phyloP scores from a whole-genome alignment of 352 stramenopile genomes.

The Phytopythium montanum region DNA sequence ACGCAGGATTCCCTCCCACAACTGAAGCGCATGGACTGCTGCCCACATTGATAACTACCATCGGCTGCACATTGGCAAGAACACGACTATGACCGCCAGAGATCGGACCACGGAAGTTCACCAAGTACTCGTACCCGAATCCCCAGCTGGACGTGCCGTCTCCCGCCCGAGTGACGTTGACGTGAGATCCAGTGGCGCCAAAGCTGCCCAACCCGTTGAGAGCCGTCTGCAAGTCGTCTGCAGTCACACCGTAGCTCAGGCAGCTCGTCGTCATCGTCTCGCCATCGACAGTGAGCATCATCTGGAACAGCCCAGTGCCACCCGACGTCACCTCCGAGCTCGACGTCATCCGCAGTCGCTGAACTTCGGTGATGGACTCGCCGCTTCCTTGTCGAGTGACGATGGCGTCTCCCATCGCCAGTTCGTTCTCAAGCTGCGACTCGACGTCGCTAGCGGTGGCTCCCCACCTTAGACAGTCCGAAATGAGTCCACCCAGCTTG shows the following conservation, averaged over 20 bases:
- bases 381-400: slow-evolving; percentile 59
- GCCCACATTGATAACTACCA: slow-evolving; percentile 55
- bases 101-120: slow-evolving; percentile 59
- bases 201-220: slow-evolving; percentile 66
- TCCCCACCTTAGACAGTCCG: slow-evolving; percentile 58
- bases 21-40: slow-evolving; percentile 34
- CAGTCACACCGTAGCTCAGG: slow-evolving; percentile 68
- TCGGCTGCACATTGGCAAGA: slow-evolving; percentile 44
- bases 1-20: slow-evolving; percentile 36
- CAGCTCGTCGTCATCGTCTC: slow-evolving; percentile 51
- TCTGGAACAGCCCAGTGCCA: slow-evolving; percentile 46
- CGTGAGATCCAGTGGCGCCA: slow-evolving; percentile 27
- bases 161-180: slow-evolving; percentile 62
- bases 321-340: slow-evolving; percentile 53
- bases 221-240: slow-evolving; percentile 44
- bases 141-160: slow-evolving; percentile 64
- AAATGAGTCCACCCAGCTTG: slow-evolving; percentile 15
- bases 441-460: slow-evolving; percentile 44
- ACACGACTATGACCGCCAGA: slow-evolving; percentile 52
- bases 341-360: slow-evolving; percentile 65
- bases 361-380: slow-evolving; percentile 58
- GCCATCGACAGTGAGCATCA: slow-evolving; percentile 58
- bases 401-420: slow-evolving; percentile 44
- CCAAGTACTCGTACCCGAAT: slow-evolving; percentile 76
- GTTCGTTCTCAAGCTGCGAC: slow-evolving; percentile 27